A percentile compares a stretch with the other conserved stretches of the same genome.
Evolutionary conservation across 2,329 filamentous ascomycete genomes (phyloP).

Genomic region (Alternaria longipes): DNA sequence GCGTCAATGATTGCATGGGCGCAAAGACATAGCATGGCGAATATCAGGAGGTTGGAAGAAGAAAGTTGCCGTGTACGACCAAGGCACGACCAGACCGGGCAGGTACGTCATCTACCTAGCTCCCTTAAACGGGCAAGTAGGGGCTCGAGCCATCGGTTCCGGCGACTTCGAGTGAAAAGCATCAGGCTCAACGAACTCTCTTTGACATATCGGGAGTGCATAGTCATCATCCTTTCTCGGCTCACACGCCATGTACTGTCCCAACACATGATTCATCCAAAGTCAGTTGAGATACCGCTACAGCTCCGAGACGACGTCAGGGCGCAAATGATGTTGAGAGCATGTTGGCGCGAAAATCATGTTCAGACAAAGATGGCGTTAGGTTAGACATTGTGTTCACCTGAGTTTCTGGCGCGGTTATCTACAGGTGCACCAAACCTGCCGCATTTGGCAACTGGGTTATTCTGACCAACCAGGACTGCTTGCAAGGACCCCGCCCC

Average conservation of each 20-base stretch:
- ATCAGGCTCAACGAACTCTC: background rate
- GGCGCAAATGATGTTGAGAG: background rate
- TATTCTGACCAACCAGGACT: background rate
- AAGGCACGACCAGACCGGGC: background rate
- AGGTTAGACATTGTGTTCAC: background rate
- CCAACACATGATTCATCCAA: background rate
- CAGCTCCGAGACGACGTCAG: background rate
- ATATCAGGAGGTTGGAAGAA: background rate
- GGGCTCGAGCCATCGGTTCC: background rate
- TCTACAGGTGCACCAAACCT: background rate
- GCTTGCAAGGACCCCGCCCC: background rate
- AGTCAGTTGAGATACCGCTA: background rate
- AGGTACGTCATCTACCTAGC: background rate
- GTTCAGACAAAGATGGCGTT: background rate
- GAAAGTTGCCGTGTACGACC: background rate
- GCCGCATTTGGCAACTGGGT: constrained; percentile 5
- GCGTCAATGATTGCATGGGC: background rate
- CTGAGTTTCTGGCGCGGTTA: background rate
- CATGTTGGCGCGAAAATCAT: constrained; percentile 1
- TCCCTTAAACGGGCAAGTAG: background rate
- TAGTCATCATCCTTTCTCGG: background rate
- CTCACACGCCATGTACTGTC: background rate
- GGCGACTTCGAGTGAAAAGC: background rate
- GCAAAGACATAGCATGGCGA: background rate
- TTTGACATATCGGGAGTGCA: background rate